Base-by-base conservation (phyloP, 2,329 filamentous ascomycete genomes). In the Byssoonygena ceratinophila region DNA sequence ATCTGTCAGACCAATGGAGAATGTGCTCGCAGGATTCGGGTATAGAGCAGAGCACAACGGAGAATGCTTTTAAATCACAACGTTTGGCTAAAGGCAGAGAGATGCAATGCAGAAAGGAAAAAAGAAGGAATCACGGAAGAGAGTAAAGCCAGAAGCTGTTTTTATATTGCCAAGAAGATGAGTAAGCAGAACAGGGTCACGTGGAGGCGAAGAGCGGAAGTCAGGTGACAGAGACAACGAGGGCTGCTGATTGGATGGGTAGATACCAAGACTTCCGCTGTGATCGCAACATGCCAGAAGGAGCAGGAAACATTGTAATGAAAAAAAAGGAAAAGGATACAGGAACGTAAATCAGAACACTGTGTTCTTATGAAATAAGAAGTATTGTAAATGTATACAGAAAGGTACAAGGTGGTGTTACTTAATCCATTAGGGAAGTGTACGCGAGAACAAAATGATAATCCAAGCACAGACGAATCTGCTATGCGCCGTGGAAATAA, bases 81-180 rank as follows among this genome's bases (percentile, higher is more conserved):
- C 8, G 25, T 46, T 6, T 46, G 12, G 29, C 11, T n/a, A 29
- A 14, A 34, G 32, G 12, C 32, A 34, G n/a, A 12, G 23, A 36
- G 16, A 36, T 16, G 11, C 16, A 46, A 47, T 34, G 18, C 40
- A 52, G 49, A 61, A 59, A 60, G 62, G 53, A 63, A 46, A 54
- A 57, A 61, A 57, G 53, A 58, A 62, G 51, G 41, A 54, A 47
- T 23, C 18, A 25, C 16, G 48, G 59, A 55, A 43, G 43, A 56
- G 55, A 59, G 52, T 55, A 58, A 65, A 65, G 63, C 18, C 32
- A 58, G 57, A 59, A 59, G 52, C 61, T 60, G 20, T 11, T 63
- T 71, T 70, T 71, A 71, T 71, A 68, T 62, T 63, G 69, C 69
- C 69, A 71, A 71, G 50, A 59, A 54, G 18, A 39, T 49, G 47